Base-by-base conservation (phyloP, 768 basidiomycete species). In the Amanita phalloides region DNA sequence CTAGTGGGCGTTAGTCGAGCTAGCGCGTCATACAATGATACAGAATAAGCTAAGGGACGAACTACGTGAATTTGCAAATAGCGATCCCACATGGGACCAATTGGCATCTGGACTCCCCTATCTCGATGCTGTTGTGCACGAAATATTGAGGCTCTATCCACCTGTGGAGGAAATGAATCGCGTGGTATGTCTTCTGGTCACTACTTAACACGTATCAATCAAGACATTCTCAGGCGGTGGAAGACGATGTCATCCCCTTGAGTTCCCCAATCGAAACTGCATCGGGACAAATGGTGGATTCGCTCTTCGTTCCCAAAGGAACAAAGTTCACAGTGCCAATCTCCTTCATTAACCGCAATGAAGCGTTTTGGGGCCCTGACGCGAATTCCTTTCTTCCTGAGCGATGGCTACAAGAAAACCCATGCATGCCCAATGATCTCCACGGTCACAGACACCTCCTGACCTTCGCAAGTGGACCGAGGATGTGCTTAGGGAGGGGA, bases 401-500 rank as follows among this genome's bases (percentile, higher is more conserved):
- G 38, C 66, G 75, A 1, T 77, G 76, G 75, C 54, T 72, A 6
- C 59, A 66, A 4, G 56, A 49, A 6, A 60, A 11, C 54, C 53
- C 47, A 53, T 57, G 25, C 17, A 45, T 49, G 3, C 68, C 67
- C 9, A 60, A 66, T 25, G 65, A 65, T 35, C 56, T 71, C 36
- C 66, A 66, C 28, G 67, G 70, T 2, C 66, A 69, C 28, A 60
- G 63, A 17, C 73, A 76, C 37, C 51, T 75, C 1, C 60, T 73
- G 46, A 70, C 70, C 3, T 78, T 75, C 57, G 60, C 68, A 0
- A 75, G 76, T 39, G 77, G 76, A 1, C 66, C 68, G 3, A 61
- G 73, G 33, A 65, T 62, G n/a, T 77, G 76, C 53, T 62, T 75
- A 14, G 75, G 75, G 14, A 69, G 66, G 35, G 59, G 58, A 13